phyloP scores from a whole-genome alignment of 2,329 filamentous ascomycete species.

The Teratosphaeria gauchensis region DNA sequence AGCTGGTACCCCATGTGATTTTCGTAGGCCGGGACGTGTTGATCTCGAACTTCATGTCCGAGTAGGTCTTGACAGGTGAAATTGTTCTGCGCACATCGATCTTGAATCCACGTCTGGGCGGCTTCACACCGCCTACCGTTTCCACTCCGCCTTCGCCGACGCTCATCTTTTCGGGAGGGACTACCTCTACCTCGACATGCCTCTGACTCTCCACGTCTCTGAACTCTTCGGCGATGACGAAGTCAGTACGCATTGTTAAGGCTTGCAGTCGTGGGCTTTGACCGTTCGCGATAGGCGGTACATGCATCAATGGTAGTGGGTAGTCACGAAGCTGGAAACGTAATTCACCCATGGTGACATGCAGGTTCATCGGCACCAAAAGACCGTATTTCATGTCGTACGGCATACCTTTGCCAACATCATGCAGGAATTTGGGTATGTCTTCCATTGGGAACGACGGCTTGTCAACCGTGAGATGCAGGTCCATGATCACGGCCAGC shows the following conservation, averaged over 20 bases:
- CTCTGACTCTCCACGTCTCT: slow-evolving; percentile 70
- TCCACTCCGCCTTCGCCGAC: slow-evolving; percentile 40
- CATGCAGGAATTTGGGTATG: slow-evolving; percentile 73
- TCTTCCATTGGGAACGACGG: slow-evolving; percentile 80
- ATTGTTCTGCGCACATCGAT: slow-evolving; percentile 86
- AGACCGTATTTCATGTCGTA: slow-evolving; percentile 82
- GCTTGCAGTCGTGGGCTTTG: slow-evolving; percentile 75
- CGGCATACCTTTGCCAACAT: slow-evolving; percentile 94
- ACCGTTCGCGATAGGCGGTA: slow-evolving; percentile 68
- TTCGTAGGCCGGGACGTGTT: slow-evolving; percentile 86
- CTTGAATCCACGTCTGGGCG: slow-evolving; percentile 42
- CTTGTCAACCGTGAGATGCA: slow-evolving; percentile 80
- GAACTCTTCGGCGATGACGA: slow-evolving; percentile 92
- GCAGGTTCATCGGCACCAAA: slow-evolving; percentile 79
- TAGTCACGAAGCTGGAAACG: slow-evolving; percentile 85
- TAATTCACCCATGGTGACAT: slow-evolving; percentile 82
- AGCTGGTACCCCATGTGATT: slow-evolving; percentile 95
- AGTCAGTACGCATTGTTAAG: slow-evolving; percentile 76
- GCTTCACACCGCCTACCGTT: slow-evolving; percentile 36
- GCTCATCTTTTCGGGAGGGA: slow-evolving; percentile 55
- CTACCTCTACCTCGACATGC: slow-evolving; percentile 71
- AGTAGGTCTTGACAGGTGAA: slow-evolving; percentile 92
- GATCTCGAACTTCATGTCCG: slow-evolving; percentile 82
- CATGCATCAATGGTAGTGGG: slow-evolving; percentile 80
- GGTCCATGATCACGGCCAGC: slow-evolving; percentile 69